A percentile compares a stretch with the other conserved stretches of the same genome.
Evolutionary conservation across 2,329 filamentous ascomycete species (phyloP).

Genomic region (Fusarium sp.): DNA sequence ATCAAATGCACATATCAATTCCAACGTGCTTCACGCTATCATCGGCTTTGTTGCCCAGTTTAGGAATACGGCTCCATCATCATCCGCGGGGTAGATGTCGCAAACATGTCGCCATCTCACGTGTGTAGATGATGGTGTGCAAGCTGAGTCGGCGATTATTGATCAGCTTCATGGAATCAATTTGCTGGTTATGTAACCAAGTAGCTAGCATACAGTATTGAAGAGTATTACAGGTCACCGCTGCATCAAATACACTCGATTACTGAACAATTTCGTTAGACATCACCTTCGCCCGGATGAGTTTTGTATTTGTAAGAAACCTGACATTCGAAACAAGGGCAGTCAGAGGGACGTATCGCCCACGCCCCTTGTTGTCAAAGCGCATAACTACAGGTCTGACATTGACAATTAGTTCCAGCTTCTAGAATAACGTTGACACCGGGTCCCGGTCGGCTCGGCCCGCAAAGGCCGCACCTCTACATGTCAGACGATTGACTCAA

Average conservation of each 20-base stretch:
- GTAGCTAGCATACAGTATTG: background rate
- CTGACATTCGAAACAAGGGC: background rate
- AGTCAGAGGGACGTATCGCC: background rate
- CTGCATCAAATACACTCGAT: background rate
- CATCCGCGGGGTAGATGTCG: constrained; percentile 37
- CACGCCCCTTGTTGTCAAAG: background rate
- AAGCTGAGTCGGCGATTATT: background rate
- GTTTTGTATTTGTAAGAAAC: background rate
- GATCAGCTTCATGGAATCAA: background rate
- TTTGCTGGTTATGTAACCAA: background rate
- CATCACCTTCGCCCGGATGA: background rate
- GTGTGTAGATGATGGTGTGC: background rate
- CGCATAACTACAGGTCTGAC: background rate
- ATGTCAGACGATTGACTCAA: background rate
- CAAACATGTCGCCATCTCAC: constrained; percentile 33
- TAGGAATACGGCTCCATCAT: constrained; percentile 2
- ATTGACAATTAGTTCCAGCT: background rate
- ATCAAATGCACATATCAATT: background rate
- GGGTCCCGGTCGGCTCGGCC: background rate
- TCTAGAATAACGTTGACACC: background rate
- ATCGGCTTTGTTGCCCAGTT: background rate
- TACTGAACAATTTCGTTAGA: background rate
- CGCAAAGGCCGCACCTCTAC: background rate
- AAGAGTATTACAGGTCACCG: accelerated
- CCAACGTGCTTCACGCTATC: background rate